These are phyloP conservation scores for Fusarium nodosum DNA, from an alignment of 2,329 filamentous ascomycete species.

Conservation along the genomic window DNA sequence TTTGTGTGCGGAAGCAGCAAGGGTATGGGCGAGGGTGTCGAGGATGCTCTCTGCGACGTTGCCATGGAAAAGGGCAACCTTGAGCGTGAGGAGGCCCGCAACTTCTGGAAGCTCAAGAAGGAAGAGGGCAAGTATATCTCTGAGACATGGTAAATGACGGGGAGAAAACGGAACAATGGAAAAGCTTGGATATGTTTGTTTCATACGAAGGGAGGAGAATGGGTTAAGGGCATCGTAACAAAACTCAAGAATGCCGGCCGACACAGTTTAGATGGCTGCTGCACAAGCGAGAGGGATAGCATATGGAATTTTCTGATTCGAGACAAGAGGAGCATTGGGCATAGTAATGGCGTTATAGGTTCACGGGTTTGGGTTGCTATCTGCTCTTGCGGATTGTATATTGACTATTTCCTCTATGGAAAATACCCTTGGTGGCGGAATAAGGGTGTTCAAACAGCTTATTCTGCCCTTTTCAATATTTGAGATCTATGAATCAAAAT, in stretches of 20 bases:
- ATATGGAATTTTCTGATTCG: conserved; percentile 33
- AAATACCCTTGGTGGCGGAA: conserved; percentile 30
- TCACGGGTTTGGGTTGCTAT: conserved; percentile 8
- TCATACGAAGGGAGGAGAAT: conserved; percentile 6
- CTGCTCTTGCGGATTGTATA: neutral
- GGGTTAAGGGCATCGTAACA: conserved; percentile 9
- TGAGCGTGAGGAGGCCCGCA: conserved; percentile 81
- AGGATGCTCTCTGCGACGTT: conserved; percentile 87
- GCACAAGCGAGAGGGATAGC: conserved; percentile 40
- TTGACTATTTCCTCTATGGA: conserved; percentile 29
- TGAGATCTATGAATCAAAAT: conserved; percentile 19
- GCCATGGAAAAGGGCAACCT: conserved; percentile 94
- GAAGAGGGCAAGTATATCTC: conserved; percentile 96
- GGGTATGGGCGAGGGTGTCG: conserved; percentile 98
- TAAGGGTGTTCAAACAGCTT: conserved; percentile 19
- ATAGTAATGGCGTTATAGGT: conserved; percentile 41
- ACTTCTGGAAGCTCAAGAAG: conserved; percentile 94
- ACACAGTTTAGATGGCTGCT: conserved; percentile 42
- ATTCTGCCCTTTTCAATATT: conserved; percentile 17
- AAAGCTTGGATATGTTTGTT: conserved; percentile 6
- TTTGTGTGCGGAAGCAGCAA: conserved; percentile 97
- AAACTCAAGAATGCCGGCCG: conserved; percentile 22
- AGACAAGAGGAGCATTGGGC: conserved; percentile 33
- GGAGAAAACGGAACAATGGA: neutral
- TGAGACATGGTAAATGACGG: conserved; percentile 71